Evolutionary conservation across 495 filamentous ascomycete species (phyloP), one percentile per base, ranked within the genome.

Genomic region (Lasiosphaeria hispida): DNA sequence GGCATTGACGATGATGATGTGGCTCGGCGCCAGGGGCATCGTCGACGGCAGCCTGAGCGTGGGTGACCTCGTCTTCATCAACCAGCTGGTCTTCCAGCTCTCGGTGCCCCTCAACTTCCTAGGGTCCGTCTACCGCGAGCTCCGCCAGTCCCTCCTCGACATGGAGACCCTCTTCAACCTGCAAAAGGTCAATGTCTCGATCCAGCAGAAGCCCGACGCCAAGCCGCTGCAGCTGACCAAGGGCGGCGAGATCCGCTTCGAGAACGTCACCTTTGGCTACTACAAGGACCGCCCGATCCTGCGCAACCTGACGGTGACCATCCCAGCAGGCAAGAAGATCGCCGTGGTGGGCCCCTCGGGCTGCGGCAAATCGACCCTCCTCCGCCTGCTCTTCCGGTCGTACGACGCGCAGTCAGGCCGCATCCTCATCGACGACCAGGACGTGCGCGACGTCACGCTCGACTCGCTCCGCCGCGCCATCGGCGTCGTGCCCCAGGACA

Each of bases 121-220:
- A 0, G 94, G 94, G 9, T 92, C 89, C 7, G 92, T 98, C 4
- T 98, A 98, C 71, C 87, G 94, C 59, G 95, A 98, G 76, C 80
- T 98, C 47, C 81, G 94, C 40, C 95, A 98, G 74, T 96, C 91
- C 10, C 76, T 97, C 48, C 74, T 97, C 51, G 94, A 98, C 69
- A 97, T 98, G 95, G 94, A 97, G 72, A 97, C 95, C 0, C 81
- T 97, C 10, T 98, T 98, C 79, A 96, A 96, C 69, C 78, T 98
- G n/a, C 95, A 98, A 69, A 97, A 96, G 69, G 95, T 97, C 66
- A 96, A 97, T 61, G 85, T 97, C 38, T 83, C 85, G 15, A 87
- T 97, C 68, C 85, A 85, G 63, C 92, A 97, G 52, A 73, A 78
- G 35, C 79, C 83, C 17, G 75, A 90, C 59, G 89, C 95, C 2